Conservation (phyloP, 352 stramenopile genomes). For the Pythium brachiatum region DNA sequence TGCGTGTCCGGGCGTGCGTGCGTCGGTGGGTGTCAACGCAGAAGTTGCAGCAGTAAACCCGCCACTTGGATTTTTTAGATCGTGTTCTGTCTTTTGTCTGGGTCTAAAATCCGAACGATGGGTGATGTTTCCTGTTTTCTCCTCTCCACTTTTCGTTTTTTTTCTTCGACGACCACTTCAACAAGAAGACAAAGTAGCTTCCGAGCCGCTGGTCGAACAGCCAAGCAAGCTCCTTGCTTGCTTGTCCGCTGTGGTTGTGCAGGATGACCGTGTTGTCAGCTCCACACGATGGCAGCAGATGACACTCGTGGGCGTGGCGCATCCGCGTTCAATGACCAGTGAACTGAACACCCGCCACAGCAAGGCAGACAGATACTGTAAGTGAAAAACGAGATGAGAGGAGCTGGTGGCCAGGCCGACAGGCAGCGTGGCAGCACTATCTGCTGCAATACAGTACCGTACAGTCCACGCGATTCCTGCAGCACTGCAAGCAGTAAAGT, state of each 20-base stretch:
- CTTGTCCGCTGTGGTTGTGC: background rate
- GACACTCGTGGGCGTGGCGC: background rate
- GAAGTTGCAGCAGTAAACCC: background rate
- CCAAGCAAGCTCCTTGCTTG: background rate
- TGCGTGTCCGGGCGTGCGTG: slow-evolving; percentile 3
- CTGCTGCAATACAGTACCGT: no score
- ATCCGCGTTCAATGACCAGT: background rate
- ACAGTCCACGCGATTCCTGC: no score
- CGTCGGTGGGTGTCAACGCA: background rate
- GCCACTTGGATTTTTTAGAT: background rate
- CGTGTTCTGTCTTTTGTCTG: background rate
- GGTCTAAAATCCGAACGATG: background rate
- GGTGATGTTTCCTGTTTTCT: background rate
- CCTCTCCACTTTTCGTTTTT: background rate
- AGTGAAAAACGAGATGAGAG: background rate
- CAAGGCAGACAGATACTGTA: background rate
- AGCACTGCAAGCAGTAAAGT: no score
- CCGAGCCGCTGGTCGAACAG: background rate
- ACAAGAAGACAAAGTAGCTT: slow-evolving; percentile 1
- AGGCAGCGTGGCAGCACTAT: no score
- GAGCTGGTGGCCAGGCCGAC: background rate
- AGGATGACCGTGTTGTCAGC: background rate
- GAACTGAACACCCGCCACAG: background rate
- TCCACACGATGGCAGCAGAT: slow-evolving; percentile 5
- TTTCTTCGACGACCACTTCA: slow-evolving; percentile 2